Conservation (phyloP, 2,329 filamentous ascomycete species). For the Exophiala xenobiotica region DNA sequence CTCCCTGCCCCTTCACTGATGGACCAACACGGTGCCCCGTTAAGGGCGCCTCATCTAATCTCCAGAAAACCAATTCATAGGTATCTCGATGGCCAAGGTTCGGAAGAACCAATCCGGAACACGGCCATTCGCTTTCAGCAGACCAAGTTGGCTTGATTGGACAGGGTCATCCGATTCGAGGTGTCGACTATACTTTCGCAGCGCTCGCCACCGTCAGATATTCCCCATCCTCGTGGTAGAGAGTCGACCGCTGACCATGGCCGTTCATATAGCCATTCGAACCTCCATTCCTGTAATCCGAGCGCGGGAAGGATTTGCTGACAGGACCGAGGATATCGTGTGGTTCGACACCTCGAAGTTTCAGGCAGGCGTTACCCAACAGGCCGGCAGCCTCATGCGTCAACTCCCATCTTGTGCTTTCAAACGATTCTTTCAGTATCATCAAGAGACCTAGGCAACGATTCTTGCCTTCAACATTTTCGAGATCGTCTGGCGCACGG, state of each 20-base stretch:
- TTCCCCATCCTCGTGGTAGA: constrained; percentile 14
- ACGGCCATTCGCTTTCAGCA: too few relatives aligned
- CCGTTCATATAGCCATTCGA: constrained; percentile 9
- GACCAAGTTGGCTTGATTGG: not conserved
- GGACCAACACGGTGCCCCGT: too few relatives aligned
- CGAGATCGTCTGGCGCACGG: constrained; percentile 72
- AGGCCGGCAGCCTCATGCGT: constrained; percentile 81
- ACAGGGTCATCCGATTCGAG: not conserved
- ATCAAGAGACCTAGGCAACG: constrained; percentile 77
- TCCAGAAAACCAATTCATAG: too few relatives aligned
- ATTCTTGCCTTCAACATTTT: constrained; percentile 72
- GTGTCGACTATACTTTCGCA: constrained; percentile 14
- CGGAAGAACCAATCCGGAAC: too few relatives aligned
- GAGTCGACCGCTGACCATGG: constrained; percentile 1
- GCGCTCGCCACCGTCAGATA: constrained; percentile 19
- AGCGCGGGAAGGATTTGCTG: constrained; percentile 1
- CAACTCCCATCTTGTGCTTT: constrained; percentile 84
- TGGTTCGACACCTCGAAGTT: constrained; percentile 41
- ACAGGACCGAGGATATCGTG: constrained; percentile 16
- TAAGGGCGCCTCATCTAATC: too few relatives aligned
- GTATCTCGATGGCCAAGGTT: too few relatives aligned
- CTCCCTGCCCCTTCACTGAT: not conserved
- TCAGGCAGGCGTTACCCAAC: constrained; percentile 75
- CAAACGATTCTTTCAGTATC: constrained; percentile 78
- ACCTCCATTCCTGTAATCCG: constrained; percentile 9